phyloP scores from a whole-genome alignment of 176 grass and related monocot species.

The Ananas comosus region DNA sequence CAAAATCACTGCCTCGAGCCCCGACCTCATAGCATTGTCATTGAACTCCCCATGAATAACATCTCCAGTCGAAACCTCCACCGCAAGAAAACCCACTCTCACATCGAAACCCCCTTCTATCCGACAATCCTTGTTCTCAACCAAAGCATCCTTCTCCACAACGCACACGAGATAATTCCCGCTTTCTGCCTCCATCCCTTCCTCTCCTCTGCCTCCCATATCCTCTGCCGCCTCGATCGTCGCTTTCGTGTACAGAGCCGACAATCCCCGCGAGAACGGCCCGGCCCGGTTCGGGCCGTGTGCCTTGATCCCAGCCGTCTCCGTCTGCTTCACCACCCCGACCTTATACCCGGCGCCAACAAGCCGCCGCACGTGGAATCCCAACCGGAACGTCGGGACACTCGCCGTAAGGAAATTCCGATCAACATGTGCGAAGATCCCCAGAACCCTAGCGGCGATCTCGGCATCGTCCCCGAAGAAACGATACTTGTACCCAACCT shows the following conservation, averaged over 20 bases:
- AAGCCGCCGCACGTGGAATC: slow-evolving; percentile 81
- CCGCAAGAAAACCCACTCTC: slow-evolving; percentile 47
- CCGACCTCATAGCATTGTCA: slow-evolving; percentile 42
- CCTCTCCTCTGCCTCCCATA: slow-evolving; percentile 29
- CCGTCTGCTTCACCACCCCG: slow-evolving; percentile 89
- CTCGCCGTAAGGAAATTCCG: slow-evolving; percentile 76
- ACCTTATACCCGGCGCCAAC: slow-evolving; percentile 65
- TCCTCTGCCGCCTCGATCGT: slow-evolving; percentile 87
- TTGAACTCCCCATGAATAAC: slow-evolving; percentile 77
- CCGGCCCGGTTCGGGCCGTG: slow-evolving; percentile 38
- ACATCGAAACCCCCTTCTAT: slow-evolving; percentile 29
- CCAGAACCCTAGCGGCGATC: slow-evolving; percentile 61
- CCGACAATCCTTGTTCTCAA: slow-evolving; percentile 9
- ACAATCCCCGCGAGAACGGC: slow-evolving; percentile 50
- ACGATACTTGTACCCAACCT: slow-evolving; percentile 83
- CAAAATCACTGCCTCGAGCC: slow-evolving; percentile 68
- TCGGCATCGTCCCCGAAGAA: slow-evolving; percentile 89
- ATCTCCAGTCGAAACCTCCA: slow-evolving; percentile 72
- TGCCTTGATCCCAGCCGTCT: slow-evolving; percentile 83
- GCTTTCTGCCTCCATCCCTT: slow-evolving; percentile 14
- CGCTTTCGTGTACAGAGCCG: slow-evolving; percentile 73
- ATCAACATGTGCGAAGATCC: slow-evolving; percentile 75
- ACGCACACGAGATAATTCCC: slow-evolving; percentile 70
- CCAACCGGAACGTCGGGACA: slow-evolving; percentile 68
- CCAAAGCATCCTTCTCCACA: slow-evolving; percentile 57